These are phyloP conservation scores for Elongisporangium senticosum DNA, from an alignment of 352 stramenopile genomes.

Conservation along the genomic window DNA sequence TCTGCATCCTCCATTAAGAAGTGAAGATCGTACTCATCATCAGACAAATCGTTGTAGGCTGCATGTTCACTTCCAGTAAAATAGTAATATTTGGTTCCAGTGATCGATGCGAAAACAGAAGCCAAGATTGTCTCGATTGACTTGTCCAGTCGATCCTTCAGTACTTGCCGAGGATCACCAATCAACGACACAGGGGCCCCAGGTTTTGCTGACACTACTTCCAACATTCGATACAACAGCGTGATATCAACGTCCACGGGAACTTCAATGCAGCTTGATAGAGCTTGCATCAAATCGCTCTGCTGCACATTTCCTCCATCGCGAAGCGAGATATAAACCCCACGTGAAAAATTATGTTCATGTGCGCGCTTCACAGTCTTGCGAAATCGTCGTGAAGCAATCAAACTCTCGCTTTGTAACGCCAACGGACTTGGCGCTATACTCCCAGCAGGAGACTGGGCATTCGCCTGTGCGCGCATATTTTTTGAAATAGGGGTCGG, in stretches of 20 bases:
- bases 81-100: conserved; percentile 80
- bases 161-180: conserved; percentile 34
- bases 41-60: conserved; percentile 46
- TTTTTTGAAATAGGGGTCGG: conserved; percentile 21
- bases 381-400: conserved; percentile 50
- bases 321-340: conserved; percentile 77
- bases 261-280: conserved; percentile 83
- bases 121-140: conserved; percentile 68
- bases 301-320: conserved; percentile 71
- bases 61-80: conserved; percentile 64
- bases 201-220: conserved; percentile 21
- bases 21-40: conserved; percentile 54
- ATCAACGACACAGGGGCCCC: conserved; percentile 24
- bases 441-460: neutral
- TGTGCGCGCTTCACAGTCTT: conserved; percentile 83
- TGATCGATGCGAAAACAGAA: conserved; percentile 52
- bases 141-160: conserved; percentile 64
- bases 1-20: conserved; percentile 62
- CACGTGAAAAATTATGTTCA: conserved; percentile 86
- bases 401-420: conserved; percentile 14
- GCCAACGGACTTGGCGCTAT: conserved; percentile 8
- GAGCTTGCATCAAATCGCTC: conserved; percentile 79
- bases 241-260: conserved; percentile 85
- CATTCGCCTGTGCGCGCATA: conserved; percentile 8
- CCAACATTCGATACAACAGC: conserved; percentile 80